Evolutionary conservation across 2,329 filamentous ascomycete species (phyloP), one percentile per base, ranked within the genome.

Genomic region (Talaromyces marneffei): DNA sequence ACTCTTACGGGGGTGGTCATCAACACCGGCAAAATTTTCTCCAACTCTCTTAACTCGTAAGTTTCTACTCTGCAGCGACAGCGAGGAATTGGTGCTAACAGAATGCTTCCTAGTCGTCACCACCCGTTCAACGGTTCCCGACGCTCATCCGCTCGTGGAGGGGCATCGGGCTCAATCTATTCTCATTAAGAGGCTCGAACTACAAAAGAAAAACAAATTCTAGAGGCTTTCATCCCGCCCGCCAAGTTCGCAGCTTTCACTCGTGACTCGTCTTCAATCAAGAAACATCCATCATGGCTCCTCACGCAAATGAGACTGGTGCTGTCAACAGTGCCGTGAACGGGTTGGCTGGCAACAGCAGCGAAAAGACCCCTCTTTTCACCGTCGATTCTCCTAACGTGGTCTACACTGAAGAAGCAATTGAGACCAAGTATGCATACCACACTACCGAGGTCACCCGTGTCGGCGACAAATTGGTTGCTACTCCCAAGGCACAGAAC

Each of bases 31-130:
- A 96, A 90, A 82, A 96, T 91, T 92, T 97, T 96, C 88, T 93
- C 92, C 84, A 97, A 96, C 82, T 89, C 95, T 72, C 88, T 97
- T 71, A 94, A 94, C 86, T 96, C 92, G 92, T 96, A 85, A 78
- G 91, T 81, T 9, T 29, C 39, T 27, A 29, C 48, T 23, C 29
- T 20, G 12, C 10, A 9, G 18, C 48, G 20, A 9, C n/a, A 33
- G 7, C 55, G 14, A n/a, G 16, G 14, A 50, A 40, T 29, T 75
- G 18, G 25, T 61, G 48, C 33, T 58, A 39, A n/a, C 16, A 4
- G 27, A 33, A 44, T 40, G 16, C 18, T 37, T 31, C 63, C 44
- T 76, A 96, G 92, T 78, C 85, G 87, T 79, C 92, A 97, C 82
- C 89, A 96, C 86, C 90, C 92, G 84, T 96, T 92, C 87, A 92